A percentile compares a stretch with the other conserved stretches of the same genome.
Evolutionary conservation across 2,329 filamentous ascomycete genomes (phyloP).

Genomic region (Nemania abortiva): DNA sequence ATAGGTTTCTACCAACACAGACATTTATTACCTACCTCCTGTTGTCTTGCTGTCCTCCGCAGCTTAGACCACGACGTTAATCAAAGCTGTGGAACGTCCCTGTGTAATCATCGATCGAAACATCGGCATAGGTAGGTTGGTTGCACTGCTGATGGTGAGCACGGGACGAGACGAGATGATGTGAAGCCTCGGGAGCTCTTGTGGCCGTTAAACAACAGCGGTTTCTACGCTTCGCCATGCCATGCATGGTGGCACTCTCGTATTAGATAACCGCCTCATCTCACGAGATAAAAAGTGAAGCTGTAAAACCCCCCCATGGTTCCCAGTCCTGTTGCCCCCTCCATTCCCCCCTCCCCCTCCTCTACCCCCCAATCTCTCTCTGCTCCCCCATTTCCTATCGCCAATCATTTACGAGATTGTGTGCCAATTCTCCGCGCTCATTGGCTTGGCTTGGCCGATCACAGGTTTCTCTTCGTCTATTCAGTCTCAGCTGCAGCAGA

Average conservation of each 20-base stretch:
- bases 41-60: slow-evolving; percentile 15
- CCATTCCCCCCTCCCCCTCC: background rate
- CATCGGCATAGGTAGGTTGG: slow-evolving; percentile 16
- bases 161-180: slow-evolving; percentile 15
- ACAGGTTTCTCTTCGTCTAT: slow-evolving; percentile 2
- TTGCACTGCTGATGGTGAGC: slow-evolving; percentile 26
- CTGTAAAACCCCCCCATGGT: slow-evolving; percentile 19
- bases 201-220: slow-evolving; percentile 12
- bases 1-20: slow-evolving; percentile 6
- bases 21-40: no score
- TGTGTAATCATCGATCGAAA: slow-evolving; percentile 30
- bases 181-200: slow-evolving; percentile 15
- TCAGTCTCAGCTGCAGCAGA: slow-evolving; percentile 27
- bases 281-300: slow-evolving; percentile 21
- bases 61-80: slow-evolving; percentile 4
- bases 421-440: slow-evolving; percentile 27
- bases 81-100: slow-evolving; percentile 12
- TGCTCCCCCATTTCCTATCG: background rate
- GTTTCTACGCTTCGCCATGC: slow-evolving; percentile 1
- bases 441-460: slow-evolving; percentile 25
- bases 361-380: background rate
- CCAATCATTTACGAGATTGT: slow-evolving; percentile 23
- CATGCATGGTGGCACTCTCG: slow-evolving; percentile 26
- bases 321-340: slow-evolving; percentile 14
- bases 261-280: slow-evolving; percentile 33